These are phyloP conservation scores for Aureobasidium uvarum DNA, from an alignment of 2,329 filamentous ascomycete genomes.

Conservation along the genomic window DNA sequence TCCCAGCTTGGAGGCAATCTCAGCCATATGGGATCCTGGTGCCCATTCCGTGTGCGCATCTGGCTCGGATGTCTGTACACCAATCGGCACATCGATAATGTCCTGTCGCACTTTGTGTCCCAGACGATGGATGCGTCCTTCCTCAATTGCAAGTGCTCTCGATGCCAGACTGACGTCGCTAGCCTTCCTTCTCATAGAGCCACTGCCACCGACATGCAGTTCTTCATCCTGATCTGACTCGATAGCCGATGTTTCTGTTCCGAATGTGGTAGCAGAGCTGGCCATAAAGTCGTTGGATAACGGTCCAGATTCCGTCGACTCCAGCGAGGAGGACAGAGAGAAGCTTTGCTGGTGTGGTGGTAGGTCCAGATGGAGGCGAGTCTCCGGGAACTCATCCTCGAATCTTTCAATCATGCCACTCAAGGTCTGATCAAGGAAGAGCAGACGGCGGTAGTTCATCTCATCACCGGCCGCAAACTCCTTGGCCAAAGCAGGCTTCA, in stretches of 20 bases:
- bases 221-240: constrained; percentile 38
- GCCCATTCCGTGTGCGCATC: constrained; percentile 33
- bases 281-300: constrained; percentile 10
- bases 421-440: constrained; percentile 85
- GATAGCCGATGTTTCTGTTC: constrained; percentile 22
- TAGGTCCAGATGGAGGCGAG: constrained; percentile 53
- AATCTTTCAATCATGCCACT: constrained; percentile 92
- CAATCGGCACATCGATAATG: constrained; percentile 50
- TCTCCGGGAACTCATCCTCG: constrained; percentile 94
- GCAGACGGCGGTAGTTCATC: constrained; percentile 74
- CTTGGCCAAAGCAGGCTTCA: constrained; percentile 79
- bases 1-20: constrained; percentile 46
- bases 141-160: constrained; percentile 63
- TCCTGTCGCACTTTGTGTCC: constrained; percentile 65
- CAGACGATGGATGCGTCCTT: constrained; percentile 67
- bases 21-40: constrained; percentile 33
- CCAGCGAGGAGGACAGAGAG: constrained; percentile 27
- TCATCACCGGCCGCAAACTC: constrained; percentile 70
- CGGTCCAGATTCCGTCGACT: constrained; percentile 22
- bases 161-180: constrained; percentile 68
- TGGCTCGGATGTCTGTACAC: constrained; percentile 32
- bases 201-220: constrained; percentile 34
- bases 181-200: constrained; percentile 53
- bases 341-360: not conserved
- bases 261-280: constrained; percentile 31